Evolutionary conservation across 2,329 filamentous ascomycete species (phyloP), one percentile per base, ranked within the genome.

Genomic region (Alternaria sp.): DNA sequence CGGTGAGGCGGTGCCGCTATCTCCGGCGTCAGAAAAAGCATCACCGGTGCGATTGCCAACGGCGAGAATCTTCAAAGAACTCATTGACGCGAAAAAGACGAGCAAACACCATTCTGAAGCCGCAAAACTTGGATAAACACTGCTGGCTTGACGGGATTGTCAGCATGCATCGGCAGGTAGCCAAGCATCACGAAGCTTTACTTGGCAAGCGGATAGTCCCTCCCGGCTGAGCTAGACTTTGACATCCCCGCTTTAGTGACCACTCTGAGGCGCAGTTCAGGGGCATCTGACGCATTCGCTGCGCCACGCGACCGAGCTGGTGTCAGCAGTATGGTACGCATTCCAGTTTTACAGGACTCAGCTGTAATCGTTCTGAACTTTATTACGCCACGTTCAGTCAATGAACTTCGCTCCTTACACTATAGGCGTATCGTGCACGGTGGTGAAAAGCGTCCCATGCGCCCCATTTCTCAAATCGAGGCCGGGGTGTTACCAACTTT

Each of bases 191-290:
- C 34, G 52, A 66, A 66, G 64, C 54, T 48, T 57, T 59, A 30
- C 50, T 66, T 66, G 59, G 64, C 59, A 34, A n/a, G 38, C 53
- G 53, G 53, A 38, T 44, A 14, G 4, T 45, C 36, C 50, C 50
- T 46, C n/a, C 49, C 45, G 36, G 34, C 12, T 30, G 54, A 32
- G 41, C 20, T 52, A 36, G 32, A 28, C 30, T 43, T 22, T 43
- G 18, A 22, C 22, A n/a, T 40, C 41, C 46, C 56, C 56, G 43
- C 60, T 46, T 40, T 5, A 41, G 30, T 25, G 32, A 27, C 22
- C 5, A 25, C 9, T 25, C 28, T 50, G 56, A 59, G 59, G 59
- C 59, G 50, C 50, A 59, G 60, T 46, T 40, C 44, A 62, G 60
- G 60, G 60, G 60, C 46, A 16, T 36, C 38, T 11, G 4, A 28